Evolutionary conservation across 2,329 filamentous ascomycete species (phyloP), one percentile per base, ranked within the genome.

Genomic region (Xylaria sp.): DNA sequence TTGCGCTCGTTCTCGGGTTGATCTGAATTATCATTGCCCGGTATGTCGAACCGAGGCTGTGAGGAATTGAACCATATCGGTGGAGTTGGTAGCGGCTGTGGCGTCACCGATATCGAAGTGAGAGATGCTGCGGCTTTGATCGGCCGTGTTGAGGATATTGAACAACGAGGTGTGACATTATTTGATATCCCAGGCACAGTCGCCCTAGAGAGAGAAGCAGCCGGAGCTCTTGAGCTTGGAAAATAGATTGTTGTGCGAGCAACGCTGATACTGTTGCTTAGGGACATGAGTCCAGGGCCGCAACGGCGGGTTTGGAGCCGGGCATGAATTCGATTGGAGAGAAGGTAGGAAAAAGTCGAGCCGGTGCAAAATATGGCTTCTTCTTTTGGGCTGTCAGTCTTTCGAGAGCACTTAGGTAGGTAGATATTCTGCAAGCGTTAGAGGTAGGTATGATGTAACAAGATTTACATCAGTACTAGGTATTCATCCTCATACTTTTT

Each of bases 1-100:
- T 89, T 91, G 74, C 85, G 80, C 71, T 89, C 87, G 64, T 86
- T 82, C 71, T 89, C 85, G 23, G 82, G 81, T 3, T 80, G 12
- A 4, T 9, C 72, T 80, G 77, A 72, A 33, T 64, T 57, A n/a
- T 70, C 66, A 39, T 68, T 68, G 39, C 67, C 74, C 9, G 69
- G 64, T 39, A 72, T 61, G 61, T 78, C 72, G 69, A 76, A 72
- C 6, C 73, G 74, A 6, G 81, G 79, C 10, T 73, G 70, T 13
- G 82, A 80, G 23, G 81, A 79, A 52, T 79, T 82, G 76, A 86
- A 86, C 80, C 82, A 85, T 68, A 82, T 75, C 52, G 82, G 81
- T 3, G 82, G 81, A 3, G 81, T 76, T 46, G 81, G 71, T 54
- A 77, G 76, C 33, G 75, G 78, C 33, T 76, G 72, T 46, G 73